Conservation (phyloP, 192 early-diverging fungal species). For the Coemansia sp. region DNA sequence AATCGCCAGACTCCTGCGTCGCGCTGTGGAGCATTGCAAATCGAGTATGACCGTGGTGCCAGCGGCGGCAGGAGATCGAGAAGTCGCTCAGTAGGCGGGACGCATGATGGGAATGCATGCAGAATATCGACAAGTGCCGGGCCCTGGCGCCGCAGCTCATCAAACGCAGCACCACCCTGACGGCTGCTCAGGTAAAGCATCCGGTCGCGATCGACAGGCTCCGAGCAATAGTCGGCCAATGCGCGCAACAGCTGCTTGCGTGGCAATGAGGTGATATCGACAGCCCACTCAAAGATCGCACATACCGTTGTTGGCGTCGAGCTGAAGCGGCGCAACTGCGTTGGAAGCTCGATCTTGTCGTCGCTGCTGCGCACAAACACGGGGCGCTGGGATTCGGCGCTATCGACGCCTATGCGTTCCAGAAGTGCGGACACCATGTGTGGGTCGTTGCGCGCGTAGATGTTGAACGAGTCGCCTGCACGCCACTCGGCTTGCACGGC, state of each 20-base stretch:
- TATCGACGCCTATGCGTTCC: conserved; percentile 57
- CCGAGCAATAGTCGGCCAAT: conserved; percentile 77
- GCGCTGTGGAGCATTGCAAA: conserved; percentile 69
- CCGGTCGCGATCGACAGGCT: conserved; percentile 71
- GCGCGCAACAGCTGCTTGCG: conserved; percentile 83
- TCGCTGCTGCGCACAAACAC: conserved; percentile 32
- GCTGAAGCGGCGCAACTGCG: conserved; percentile 29
- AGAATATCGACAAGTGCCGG: conserved; percentile 85
- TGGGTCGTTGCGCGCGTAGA: conserved; percentile 85
- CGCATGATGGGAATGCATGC: conserved; percentile 73
- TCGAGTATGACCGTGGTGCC: conserved; percentile 88
- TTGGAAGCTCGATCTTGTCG: conserved; percentile 42
- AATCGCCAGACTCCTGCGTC: conserved; percentile 60
- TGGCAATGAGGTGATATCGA: conserved; percentile 74
- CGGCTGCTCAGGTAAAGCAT: conserved; percentile 80
- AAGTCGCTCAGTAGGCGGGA: conserved; percentile 67
- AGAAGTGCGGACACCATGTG: conserved; percentile 69
- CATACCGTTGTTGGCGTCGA: conserved; percentile 44
- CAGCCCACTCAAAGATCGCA: conserved; percentile 72
- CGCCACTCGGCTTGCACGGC: conserved; percentile 14
- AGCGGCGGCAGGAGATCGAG: conserved; percentile 79
- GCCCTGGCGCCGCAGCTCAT: conserved; percentile 63
- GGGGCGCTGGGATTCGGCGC: conserved; percentile 25
- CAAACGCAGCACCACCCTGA: conserved; percentile 70
- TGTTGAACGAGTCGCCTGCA: conserved; percentile 78